phyloP scores from a whole-genome alignment of 1,284 basidiomycete genomes.

The Cutaneotrichosporon mucoides region DNA sequence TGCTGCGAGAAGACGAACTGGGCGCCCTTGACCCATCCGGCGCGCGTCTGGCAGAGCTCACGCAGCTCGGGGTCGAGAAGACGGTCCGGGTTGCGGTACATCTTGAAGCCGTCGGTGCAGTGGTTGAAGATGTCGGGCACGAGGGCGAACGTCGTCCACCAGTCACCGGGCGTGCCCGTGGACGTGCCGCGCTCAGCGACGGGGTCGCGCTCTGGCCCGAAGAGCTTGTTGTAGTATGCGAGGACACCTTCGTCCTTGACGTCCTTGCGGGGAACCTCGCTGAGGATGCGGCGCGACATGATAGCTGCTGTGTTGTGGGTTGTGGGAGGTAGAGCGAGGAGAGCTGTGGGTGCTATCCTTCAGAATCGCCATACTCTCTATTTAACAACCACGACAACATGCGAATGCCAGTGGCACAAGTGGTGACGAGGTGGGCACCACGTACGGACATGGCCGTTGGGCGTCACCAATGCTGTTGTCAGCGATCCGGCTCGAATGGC shows the following conservation, averaged over 20 bases:
- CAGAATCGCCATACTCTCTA: too few species aligned
- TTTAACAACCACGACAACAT: too few species aligned
- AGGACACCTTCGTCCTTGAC: slow-evolving; percentile 1
- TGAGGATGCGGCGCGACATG: not conserved
- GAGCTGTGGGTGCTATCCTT: too few species aligned
- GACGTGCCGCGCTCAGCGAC: not conserved
- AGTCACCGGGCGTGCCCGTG: slow-evolving; percentile 8
- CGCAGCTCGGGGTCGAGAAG: slow-evolving; percentile 2
- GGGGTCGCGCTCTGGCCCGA: slow-evolving; percentile 1
- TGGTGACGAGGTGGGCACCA: too few species aligned
- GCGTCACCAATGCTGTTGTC: too few species aligned
- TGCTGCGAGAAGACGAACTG: slow-evolving; percentile 8
- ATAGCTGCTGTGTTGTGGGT: too few species aligned
- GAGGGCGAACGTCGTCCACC: slow-evolving; percentile 5
- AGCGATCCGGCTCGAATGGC: too few species aligned
- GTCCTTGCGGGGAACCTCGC: not conserved
- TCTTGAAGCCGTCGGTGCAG: slow-evolving; percentile 4
- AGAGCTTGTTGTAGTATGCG: slow-evolving; percentile 2
- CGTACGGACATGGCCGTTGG: too few species aligned
- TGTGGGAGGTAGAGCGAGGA: too few species aligned
- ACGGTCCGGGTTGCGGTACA: slow-evolving; percentile 3
- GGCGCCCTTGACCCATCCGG: not conserved
- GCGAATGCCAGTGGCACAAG: too few species aligned
- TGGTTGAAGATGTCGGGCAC: slow-evolving; percentile 4
- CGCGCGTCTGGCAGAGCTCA: slow-evolving; percentile 7